These are phyloP conservation scores for Thalia dealbata DNA, from an alignment of 176 grass and related monocot genomes.

Conservation along the genomic window DNA sequence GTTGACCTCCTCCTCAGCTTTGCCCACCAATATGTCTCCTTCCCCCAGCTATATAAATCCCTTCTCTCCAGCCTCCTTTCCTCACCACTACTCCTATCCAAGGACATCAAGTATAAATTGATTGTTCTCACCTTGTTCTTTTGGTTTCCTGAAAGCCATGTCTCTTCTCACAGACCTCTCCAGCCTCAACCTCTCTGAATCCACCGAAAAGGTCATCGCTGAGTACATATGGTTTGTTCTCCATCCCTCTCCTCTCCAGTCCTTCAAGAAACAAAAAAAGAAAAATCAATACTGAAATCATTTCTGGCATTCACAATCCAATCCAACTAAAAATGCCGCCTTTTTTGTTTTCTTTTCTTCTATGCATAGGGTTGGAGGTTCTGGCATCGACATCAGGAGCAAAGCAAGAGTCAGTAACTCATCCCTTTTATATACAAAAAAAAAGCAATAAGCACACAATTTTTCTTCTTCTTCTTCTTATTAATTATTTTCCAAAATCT, in stretches of 20 bases:
- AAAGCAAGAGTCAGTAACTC: constrained; percentile 67
- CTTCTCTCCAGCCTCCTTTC: background rate
- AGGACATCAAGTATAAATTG: no score
- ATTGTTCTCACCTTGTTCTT: background rate
- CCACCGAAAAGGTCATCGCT: constrained; percentile 60
- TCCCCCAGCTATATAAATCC: background rate
- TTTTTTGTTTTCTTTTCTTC: background rate
- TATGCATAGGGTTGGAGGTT: constrained; percentile 44
- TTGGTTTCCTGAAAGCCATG: constrained; percentile 43
- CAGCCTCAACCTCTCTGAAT: constrained; percentile 71
- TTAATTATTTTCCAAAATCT: background rate
- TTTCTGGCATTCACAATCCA: background rate
- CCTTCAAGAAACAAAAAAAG: no score
- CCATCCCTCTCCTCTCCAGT: background rate
- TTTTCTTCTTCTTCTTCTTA: background rate
- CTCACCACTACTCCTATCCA: background rate
- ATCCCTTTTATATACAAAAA: no score
- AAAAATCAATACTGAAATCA: no score
- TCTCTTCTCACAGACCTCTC: constrained; percentile 58
- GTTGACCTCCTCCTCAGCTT: no score
- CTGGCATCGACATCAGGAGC: constrained; percentile 83
- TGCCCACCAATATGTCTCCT: background rate
- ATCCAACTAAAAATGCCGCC: no score
- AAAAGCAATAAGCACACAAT: background rate
- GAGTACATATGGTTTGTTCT: constrained; percentile 73